A percentile compares a stretch with the other conserved stretches of the same genome.
Conservation (phyloP, 192 early-diverging fungal species). For the Diversispora epigaea region DNA sequence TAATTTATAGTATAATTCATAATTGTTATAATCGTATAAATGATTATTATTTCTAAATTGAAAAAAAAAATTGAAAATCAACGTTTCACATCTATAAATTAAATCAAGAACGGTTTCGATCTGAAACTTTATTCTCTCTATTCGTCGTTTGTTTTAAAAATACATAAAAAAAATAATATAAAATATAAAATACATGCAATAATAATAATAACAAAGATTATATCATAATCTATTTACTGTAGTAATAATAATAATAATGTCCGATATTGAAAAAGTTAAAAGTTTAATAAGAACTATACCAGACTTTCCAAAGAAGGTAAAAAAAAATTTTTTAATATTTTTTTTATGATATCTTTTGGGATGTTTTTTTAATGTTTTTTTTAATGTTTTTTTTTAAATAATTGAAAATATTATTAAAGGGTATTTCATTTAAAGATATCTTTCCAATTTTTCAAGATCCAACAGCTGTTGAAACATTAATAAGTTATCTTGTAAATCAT, state of each 20-base stretch:
- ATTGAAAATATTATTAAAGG: slow-evolving; percentile 47
- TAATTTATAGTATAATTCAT: too few relatives aligned
- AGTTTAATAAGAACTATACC: slow-evolving; percentile 56
- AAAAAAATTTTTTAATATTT: neutral
- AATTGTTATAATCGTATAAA: too few relatives aligned
- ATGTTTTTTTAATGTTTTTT: neutral
- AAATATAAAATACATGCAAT: too few relatives aligned
- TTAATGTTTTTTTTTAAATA: slow-evolving; percentile 12
- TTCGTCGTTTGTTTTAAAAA: too few relatives aligned
- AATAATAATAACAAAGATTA: too few relatives aligned
- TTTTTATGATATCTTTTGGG: neutral
- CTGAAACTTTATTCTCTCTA: too few relatives aligned
- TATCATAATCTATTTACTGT: too few relatives aligned
- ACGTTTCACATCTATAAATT: too few relatives aligned
- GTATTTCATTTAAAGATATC: slow-evolving; percentile 97
- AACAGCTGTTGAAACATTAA: slow-evolving; percentile 84
- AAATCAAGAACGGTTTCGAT: too few relatives aligned
- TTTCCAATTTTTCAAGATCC: slow-evolving; percentile 97
- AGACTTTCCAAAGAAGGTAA: slow-evolving; percentile 79
- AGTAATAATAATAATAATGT: slow-evolving; percentile 34
- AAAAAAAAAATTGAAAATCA: too few relatives aligned
- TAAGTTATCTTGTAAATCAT: slow-evolving; percentile 84
- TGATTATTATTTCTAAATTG: too few relatives aligned
- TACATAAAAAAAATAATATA: too few relatives aligned
- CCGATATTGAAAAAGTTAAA: slow-evolving; percentile 48